A percentile compares a stretch with the other conserved stretches of the same genome.
Evolutionary conservation across 225 moss, liverwort and hornwort species (phyloP).

Genomic region (Bryum argenteum): DNA sequence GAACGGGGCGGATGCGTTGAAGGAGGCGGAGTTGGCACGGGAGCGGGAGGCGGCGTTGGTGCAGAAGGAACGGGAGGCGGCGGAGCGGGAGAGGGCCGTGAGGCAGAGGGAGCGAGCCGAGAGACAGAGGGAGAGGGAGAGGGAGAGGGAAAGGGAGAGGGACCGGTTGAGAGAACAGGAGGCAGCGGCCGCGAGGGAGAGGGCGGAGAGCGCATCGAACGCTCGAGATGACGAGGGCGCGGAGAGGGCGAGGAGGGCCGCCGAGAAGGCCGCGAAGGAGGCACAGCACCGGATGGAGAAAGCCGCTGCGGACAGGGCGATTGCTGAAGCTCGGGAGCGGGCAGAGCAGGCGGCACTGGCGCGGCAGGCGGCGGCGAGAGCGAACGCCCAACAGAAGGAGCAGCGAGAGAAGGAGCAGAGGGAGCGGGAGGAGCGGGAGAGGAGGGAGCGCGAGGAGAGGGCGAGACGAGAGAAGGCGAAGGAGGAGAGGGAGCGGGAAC

Average conservation of each 20-base stretch:
- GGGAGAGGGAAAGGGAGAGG: constrained; percentile 60
- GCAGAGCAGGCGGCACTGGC: constrained; percentile 61
- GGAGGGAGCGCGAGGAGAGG: constrained; percentile 43
- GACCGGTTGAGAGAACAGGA: constrained; percentile 73
- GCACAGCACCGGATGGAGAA: constrained; percentile 83
- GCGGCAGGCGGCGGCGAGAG: constrained; percentile 56
- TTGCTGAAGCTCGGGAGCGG: constrained; percentile 73
- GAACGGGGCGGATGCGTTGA: constrained; percentile 31
- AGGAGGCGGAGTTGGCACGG: constrained; percentile 63
- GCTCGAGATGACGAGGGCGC: constrained; percentile 68
- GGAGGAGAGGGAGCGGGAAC: constrained; percentile 51
- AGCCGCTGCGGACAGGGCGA: constrained; percentile 76
- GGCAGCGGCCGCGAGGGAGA: constrained; percentile 40
- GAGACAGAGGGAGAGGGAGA: constrained; percentile 66
- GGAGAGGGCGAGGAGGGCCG: constrained; percentile 62
- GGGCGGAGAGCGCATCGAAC: constrained; percentile 20
- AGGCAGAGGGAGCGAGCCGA: constrained; percentile 50
- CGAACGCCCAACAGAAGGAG: constrained; percentile 70
- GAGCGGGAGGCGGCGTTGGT: constrained; percentile 57
- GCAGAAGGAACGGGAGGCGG: constrained; percentile 54
- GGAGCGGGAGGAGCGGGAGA: constrained; percentile 48
- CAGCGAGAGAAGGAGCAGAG: constrained; percentile 58
- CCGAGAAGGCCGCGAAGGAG: constrained; percentile 73
- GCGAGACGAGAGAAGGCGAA: constrained; percentile 40
- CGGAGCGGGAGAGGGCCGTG: constrained; percentile 45